Conservation (phyloP, 1,139 yeast species). For the Trichomonascaceae sp. region DNA sequence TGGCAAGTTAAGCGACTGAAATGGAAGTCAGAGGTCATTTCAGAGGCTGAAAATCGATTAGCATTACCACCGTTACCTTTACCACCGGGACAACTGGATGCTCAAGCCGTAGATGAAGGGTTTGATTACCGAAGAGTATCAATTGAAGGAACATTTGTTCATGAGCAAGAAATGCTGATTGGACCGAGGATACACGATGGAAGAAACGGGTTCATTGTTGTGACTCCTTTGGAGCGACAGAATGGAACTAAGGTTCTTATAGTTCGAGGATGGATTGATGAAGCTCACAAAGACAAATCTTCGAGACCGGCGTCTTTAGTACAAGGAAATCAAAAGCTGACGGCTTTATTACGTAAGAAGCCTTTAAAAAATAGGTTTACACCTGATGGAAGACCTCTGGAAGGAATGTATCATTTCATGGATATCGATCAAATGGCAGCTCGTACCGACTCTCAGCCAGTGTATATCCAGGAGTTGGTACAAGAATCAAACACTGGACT, state of each 20-base stretch:
- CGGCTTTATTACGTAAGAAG: slow-evolving; percentile 66
- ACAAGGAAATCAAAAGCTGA: slow-evolving; percentile 63
- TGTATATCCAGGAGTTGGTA: slow-evolving; percentile 66
- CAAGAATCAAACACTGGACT: slow-evolving; percentile 16
- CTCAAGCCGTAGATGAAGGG: slow-evolving; percentile 44
- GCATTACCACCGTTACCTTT: slow-evolving; percentile 66
- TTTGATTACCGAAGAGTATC: slow-evolving; percentile 77
- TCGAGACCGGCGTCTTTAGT: slow-evolving; percentile 65
- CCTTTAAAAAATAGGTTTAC: slow-evolving; percentile 68
- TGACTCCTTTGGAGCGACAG: slow-evolving; percentile 74
- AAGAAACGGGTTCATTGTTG: slow-evolving; percentile 67
- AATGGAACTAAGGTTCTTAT: slow-evolving; percentile 69
- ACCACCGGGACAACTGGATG: slow-evolving; percentile 41
- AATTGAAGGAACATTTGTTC: slow-evolving; percentile 71
- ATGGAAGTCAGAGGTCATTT: slow-evolving; percentile 86
- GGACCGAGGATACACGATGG: slow-evolving; percentile 85
- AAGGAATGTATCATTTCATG: slow-evolving; percentile 52
- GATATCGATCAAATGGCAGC: slow-evolving; percentile 79
- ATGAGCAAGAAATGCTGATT: slow-evolving; percentile 81
- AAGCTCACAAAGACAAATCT: slow-evolving; percentile 61
- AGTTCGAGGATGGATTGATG: slow-evolving; percentile 90
- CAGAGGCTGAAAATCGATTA: slow-evolving; percentile 74
- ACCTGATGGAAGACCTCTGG: slow-evolving; percentile 67
- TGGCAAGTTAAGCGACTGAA: slow-evolving; percentile 86
- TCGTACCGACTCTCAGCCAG: slow-evolving; percentile 59